Base-by-base conservation (phyloP, 805 yeast species). In the Wickerhamiella azymoides region DNA sequence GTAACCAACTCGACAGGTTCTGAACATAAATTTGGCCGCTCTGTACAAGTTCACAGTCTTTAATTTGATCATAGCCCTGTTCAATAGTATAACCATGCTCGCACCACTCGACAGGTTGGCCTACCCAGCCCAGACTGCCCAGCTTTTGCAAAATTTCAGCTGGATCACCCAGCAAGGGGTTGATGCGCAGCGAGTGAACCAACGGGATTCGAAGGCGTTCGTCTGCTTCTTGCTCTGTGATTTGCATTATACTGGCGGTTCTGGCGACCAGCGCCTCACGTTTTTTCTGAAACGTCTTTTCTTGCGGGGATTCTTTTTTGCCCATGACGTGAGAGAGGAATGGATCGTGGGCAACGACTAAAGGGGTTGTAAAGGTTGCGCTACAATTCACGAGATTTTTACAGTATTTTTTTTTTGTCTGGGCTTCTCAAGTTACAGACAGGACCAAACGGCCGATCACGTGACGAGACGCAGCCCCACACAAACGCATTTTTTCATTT, bases 381-480 rank as follows among this genome's bases (percentile, higher is more conserved):
- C 7, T 21, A 7, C 24, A n/a, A n/a, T n/a, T n/a, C n/a, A n/a
- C n/a, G n/a, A n/a, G n/a, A n/a, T n/a, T n/a, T n/a, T n/a, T n/a
- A n/a, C n/a, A n/a, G n/a, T n/a, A n/a, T n/a, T n/a, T n/a, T n/a
- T n/a, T n/a, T n/a, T n/a, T n/a, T n/a, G n/a, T n/a, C 26, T 24
- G 9, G 26, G 26, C 9, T 5, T 24, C 26, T 5, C 9, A 24
- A 24, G 26, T 24, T 24, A 24, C 26, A 24, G 9, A 5, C 26
- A 24, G n/a, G n/a, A n/a, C n/a, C n/a, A n/a, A n/a, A n/a, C n/a
- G n/a, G n/a, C n/a, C n/a, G n/a, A n/a, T 24, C 41, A 39, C 42
- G 42, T 39, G 42, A 39, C 42, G 42, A 39, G 42, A 39, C 42
- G 42, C 42, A 39, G 42, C 36, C n/a, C n/a, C 24, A 36, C 33